These are phyloP conservation scores for Sarocladium brachiariae DNA, from an alignment of 2,329 filamentous ascomycete genomes.

Conservation along the genomic window DNA sequence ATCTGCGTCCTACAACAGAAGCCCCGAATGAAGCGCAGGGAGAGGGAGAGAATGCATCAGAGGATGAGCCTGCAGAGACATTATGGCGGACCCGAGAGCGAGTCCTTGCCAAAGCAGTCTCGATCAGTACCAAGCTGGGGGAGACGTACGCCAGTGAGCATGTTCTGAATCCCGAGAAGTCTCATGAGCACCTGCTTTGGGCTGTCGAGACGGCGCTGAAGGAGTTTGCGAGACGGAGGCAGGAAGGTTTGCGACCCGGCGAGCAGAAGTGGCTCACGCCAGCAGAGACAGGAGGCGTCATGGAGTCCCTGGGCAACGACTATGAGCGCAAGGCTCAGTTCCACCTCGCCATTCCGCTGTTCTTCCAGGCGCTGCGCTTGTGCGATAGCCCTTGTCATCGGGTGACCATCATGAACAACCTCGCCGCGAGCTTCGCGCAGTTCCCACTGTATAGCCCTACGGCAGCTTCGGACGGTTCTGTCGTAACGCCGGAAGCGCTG, in stretches of 20 bases:
- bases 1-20: not conserved
- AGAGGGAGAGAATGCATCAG: slow-evolving; percentile 8
- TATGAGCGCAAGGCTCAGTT: slow-evolving; percentile 70
- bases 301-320: slow-evolving; percentile 69
- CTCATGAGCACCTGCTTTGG: slow-evolving; percentile 68
- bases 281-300: slow-evolving; percentile 64
- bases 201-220: slow-evolving; percentile 73
- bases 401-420: slow-evolving; percentile 80
- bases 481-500: slow-evolving; percentile 20
- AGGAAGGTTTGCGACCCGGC: slow-evolving; percentile 60
- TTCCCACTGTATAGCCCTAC: slow-evolving; percentile 39
- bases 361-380: slow-evolving; percentile 73
- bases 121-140: slow-evolving; percentile 75
- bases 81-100: slow-evolving; percentile 54
- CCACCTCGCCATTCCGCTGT: slow-evolving; percentile 77
- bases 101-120: slow-evolving; percentile 66
- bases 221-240: slow-evolving; percentile 63
- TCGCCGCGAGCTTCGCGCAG: slow-evolving; percentile 66
- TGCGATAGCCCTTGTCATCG: slow-evolving; percentile 65
- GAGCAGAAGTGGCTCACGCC: slow-evolving; percentile 66
- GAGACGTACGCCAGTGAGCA: slow-evolving; percentile 74
- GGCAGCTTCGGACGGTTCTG: slow-evolving; percentile 9
- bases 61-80: slow-evolving; percentile 33
- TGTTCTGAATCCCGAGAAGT: slow-evolving; percentile 64
- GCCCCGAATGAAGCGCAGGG: not conserved